Evolutionary conservation across 1,284 basidiomycete species (phyloP).

Genomic region (Cryptococcus deneoformans): DNA sequence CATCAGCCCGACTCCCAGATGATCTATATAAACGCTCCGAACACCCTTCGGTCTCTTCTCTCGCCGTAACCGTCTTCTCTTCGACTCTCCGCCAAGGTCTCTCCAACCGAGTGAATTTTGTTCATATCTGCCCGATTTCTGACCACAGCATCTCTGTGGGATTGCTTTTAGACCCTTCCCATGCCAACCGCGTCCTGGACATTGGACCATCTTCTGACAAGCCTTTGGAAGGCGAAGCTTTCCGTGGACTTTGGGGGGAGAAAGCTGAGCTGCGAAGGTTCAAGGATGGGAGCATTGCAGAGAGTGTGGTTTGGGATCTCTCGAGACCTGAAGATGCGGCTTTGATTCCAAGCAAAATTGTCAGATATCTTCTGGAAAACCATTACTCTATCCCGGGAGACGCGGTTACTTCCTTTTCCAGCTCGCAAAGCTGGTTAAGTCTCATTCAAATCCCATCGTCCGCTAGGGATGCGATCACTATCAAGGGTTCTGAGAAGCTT

Average conservation of each 20-base stretch:
- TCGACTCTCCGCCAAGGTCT: slow-evolving; percentile 64
- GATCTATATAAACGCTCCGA: slow-evolving; percentile 49
- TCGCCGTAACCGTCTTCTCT: slow-evolving; percentile 59
- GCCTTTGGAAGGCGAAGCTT: slow-evolving; percentile 56
- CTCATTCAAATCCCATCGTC: slow-evolving; percentile 60
- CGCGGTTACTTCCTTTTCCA: slow-evolving; percentile 56
- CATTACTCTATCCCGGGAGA: slow-evolving; percentile 66
- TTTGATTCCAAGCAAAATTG: slow-evolving; percentile 72
- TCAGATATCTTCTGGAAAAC: slow-evolving; percentile 66
- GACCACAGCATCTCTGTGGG: slow-evolving; percentile 58
- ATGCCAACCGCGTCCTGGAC: slow-evolving; percentile 80
- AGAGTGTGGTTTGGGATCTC: slow-evolving; percentile 87
- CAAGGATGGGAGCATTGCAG: slow-evolving; percentile 89
- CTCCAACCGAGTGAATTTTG: slow-evolving; percentile 62
- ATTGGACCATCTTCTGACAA: slow-evolving; percentile 77
- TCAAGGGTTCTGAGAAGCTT: slow-evolving; percentile 51
- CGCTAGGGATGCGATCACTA: slow-evolving; percentile 52
- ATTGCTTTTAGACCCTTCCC: slow-evolving; percentile 64
- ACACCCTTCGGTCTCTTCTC: slow-evolving; percentile 59
- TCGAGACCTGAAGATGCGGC: slow-evolving; percentile 65
- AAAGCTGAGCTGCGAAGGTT: slow-evolving; percentile 94
- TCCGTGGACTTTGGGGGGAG: slow-evolving; percentile 86
- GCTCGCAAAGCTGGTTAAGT: slow-evolving; percentile 60
- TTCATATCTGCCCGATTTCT: slow-evolving; percentile 56
- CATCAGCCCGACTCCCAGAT: slow-evolving; percentile 43